Percentiles rank a stretch among this genome's conserved stretches.
phyloP scores from a whole-genome alignment of 768 basidiomycete species.

The Royoungia palumana region DNA sequence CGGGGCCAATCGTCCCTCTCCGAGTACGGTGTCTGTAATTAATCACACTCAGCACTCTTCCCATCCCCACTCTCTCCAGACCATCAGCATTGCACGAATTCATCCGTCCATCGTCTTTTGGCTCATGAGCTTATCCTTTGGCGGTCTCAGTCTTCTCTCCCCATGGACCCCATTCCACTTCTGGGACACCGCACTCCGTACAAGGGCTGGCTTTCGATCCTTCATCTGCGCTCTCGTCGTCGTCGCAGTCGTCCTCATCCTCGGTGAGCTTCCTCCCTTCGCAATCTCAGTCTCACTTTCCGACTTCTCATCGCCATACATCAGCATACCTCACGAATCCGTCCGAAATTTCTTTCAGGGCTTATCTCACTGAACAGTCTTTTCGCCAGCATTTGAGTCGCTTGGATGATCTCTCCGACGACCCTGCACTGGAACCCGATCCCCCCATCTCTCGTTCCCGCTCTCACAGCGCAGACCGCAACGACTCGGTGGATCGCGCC shows the following conservation, averaged over 20 bases:
- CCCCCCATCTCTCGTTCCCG: conserved; percentile 26
- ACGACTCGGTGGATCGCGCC: conserved; percentile 22
- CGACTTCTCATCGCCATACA: conserved; percentile 6
- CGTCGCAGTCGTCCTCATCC: conserved; percentile 62
- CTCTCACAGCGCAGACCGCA: conserved; percentile 23
- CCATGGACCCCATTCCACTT: conserved; percentile 52
- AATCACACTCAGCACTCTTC: conserved; percentile 24
- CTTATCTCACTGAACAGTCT: conserved; percentile 95
- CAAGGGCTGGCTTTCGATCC: conserved; percentile 64
- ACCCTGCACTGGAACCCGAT: conserved; percentile 38
- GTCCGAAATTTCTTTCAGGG: conserved; percentile 87
- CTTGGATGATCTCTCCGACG: conserved; percentile 66
- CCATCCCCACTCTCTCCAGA: conserved; percentile 31
- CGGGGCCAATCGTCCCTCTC: conserved; percentile 23
- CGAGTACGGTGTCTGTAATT: conserved; percentile 42
- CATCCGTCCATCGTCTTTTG: conserved; percentile 49
- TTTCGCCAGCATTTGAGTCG: conserved; percentile 92
- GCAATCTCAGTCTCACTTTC: not conserved
- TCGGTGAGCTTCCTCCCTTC: conserved; percentile 49
- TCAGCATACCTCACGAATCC: conserved; percentile 95
- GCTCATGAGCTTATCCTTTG: conserved; percentile 65
- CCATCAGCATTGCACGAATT: conserved; percentile 33
- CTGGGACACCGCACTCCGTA: conserved; percentile 47
- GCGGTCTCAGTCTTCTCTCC: conserved; percentile 58
- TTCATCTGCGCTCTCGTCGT: conserved; percentile 69